phyloP scores from a whole-genome alignment of 2,329 filamentous ascomycete species.

The Pestalotiopsis sp. region DNA sequence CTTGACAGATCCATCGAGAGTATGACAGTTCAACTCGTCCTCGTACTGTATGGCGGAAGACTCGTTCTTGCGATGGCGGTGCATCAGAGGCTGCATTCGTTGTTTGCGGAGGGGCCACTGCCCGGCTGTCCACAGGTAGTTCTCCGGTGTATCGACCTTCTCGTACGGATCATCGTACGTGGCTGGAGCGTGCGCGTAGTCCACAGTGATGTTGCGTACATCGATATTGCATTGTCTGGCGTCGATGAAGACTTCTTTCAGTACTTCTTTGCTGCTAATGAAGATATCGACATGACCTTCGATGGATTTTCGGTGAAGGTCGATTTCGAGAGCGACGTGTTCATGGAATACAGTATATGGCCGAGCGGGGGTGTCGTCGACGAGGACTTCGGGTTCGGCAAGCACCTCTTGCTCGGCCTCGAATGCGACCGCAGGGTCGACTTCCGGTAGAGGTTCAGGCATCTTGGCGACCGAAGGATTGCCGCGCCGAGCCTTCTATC shows the following conservation, averaged over 20 bases:
- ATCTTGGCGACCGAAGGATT: conserved; percentile 25
- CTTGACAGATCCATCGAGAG: conserved; percentile 55
- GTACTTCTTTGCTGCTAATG: conserved; percentile 63
- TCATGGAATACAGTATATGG: conserved; percentile 72
- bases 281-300: conserved; percentile 82
- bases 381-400: conserved; percentile 32
- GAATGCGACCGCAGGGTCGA: conserved; percentile 21
- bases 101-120: conserved; percentile 77
- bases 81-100: conserved; percentile 60
- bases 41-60: conserved; percentile 59
- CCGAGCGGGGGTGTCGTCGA: conserved; percentile 35
- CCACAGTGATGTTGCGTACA: conserved; percentile 54
- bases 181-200: conserved; percentile 46
- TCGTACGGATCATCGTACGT: conserved; percentile 69
- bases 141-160: conserved; percentile 61
- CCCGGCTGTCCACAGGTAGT: conserved; percentile 66
- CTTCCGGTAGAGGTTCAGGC: conserved; percentile 32
- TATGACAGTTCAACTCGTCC: conserved; percentile 53
- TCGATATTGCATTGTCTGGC: conserved; percentile 65
- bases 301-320: conserved; percentile 76
- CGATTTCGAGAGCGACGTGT: conserved; percentile 85
- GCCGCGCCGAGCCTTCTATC: conserved; percentile 12
- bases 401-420: conserved; percentile 23
- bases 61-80: conserved; percentile 51
- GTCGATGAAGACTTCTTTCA: conserved; percentile 62